Evolutionary conservation across 192 early-diverging fungal species (phyloP), one percentile per base, ranked within the genome.

Genomic region (Podochytrium sp.): DNA sequence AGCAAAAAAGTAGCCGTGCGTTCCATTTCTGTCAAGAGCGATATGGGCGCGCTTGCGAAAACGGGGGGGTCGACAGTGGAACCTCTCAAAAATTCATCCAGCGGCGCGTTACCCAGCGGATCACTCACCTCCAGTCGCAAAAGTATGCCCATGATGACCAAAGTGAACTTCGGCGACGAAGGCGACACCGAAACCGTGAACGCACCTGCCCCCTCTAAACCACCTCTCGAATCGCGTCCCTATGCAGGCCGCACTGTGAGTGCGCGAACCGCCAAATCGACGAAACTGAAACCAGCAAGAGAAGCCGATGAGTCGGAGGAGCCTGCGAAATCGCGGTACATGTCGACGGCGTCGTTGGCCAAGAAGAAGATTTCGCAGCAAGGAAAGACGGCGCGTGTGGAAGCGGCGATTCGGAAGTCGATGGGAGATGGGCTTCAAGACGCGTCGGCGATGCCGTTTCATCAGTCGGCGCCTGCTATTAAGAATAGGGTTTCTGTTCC

Each of bases 281-380:
- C 60, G 14, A 12, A 27, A 5, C 4, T 43, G n/a, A 29, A 65
- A 20, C 23, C 41, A 37, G 63, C 41, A 37, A 30, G 20, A 14
- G 63, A 55, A 35, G 56, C 16, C 32, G 37, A 38, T 2, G 47
- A 69, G 1, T 27, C 52, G 4, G 4, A 5, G 20, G 29, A 29
- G 23, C 12, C 10, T 16, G 29, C 32, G 37, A 42, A 51, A 29
- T 23, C 10, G 27, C 40, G 18, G 18, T 35, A 65, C 42, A 42
- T 51, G 18, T 33, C 27, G 1, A 65, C 64, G 49, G 64, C 32
- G 42, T 55, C 51, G n/a, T 10, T 69, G 0, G 52, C 32, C 47
- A 69, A 55, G 38, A 69, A 69, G 34, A 69, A 69, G 52, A 23
- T 56, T 2, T 69, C 66, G 1, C 66, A 69, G 51, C 66, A 69